phyloP scores from a whole-genome alignment of 306 rosid species.

The Castanea sativa region DNA sequence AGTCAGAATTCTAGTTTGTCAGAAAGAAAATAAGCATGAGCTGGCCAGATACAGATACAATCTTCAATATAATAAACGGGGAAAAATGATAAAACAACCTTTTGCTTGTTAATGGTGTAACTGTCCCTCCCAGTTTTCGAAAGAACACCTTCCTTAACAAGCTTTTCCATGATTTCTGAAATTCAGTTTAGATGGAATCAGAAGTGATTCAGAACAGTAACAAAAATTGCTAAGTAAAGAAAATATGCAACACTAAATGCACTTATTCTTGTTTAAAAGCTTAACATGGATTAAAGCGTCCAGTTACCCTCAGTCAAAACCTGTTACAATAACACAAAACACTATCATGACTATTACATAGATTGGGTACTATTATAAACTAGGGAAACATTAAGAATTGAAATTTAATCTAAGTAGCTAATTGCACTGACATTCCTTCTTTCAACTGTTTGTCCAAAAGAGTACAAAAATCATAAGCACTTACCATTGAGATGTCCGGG shows the following conservation, averaged over 20 bases:
- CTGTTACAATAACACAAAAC: slow-evolving; percentile 43
- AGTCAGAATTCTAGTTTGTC: slow-evolving; percentile 53
- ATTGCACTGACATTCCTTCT: neutral
- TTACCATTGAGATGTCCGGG: slow-evolving; percentile 87
- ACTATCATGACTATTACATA: slow-evolving; percentile 17
- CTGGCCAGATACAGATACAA: neutral
- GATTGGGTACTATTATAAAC: neutral
- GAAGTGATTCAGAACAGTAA: slow-evolving; percentile 20
- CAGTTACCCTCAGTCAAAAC: slow-evolving; percentile 73
- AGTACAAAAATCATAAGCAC: slow-evolving; percentile 17
- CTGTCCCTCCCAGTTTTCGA: slow-evolving; percentile 57
- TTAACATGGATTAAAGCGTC: slow-evolving; percentile 10
- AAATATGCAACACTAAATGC: neutral
- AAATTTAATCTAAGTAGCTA: neutral
- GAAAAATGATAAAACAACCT: slow-evolving; percentile 41
- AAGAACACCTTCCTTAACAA: slow-evolving; percentile 61
- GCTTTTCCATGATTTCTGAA: slow-evolving; percentile 75
- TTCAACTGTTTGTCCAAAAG: neutral
- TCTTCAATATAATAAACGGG: neutral
- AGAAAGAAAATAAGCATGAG: neutral
- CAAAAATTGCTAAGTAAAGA: slow-evolving; percentile 1
- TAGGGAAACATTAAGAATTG: neutral
- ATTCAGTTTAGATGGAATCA: slow-evolving; percentile 21
- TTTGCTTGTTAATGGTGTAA: slow-evolving; percentile 56
- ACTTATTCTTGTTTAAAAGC: neutral